Evolutionary conservation across 2,329 filamentous ascomycete genomes (phyloP), one percentile per base, ranked within the genome.

Genomic region (Septoria linicola): DNA sequence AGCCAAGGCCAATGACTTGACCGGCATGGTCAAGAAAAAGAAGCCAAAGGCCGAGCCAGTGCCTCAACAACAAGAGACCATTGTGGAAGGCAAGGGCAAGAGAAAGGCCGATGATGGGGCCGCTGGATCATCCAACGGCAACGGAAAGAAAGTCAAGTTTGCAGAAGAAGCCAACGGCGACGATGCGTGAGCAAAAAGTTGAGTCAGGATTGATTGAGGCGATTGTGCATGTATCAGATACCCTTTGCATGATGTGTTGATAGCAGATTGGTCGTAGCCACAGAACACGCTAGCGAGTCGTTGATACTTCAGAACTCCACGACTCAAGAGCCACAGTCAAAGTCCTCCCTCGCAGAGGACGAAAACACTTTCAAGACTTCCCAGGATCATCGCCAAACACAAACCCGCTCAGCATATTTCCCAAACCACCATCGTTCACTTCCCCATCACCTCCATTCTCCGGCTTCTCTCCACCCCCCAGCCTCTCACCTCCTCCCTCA

Each of bases 1-100:
- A 62, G 85, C 85, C 71, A 79, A 75, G 6, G 88, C 88, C 5
- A 89, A 80, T 13, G 88, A 93, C 65, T 73, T 95, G 11, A 82
- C 80, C 0, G 80, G 83, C n/a, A 74, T 92, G 39, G 84, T 92
- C 36, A 83, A 85, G 66, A 91, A 85, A 72, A 80, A 80, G 68
- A 75, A 72, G 58, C 55, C 61, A 2, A 59, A 62, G 50, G 3
- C 44, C 5, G 36, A 16, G 35, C 50, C 47, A 19, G 30, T 4
- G 20, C 36, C 51, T 11, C 49, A 37, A 41, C 50, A 51, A 20
- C 47, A 56, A 19, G 44, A 25, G 19, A 54, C 55, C 7, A 36
- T 51, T 13, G 51, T 45, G 3, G 58, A 59, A 20, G 63, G 59
- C n/a, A 63, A 65, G 52, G 59, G 58, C 13, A 67, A 67, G 55